phyloP scores from a whole-genome alignment of 306 rosid genomes.

The Astragalus membranaceus region DNA sequence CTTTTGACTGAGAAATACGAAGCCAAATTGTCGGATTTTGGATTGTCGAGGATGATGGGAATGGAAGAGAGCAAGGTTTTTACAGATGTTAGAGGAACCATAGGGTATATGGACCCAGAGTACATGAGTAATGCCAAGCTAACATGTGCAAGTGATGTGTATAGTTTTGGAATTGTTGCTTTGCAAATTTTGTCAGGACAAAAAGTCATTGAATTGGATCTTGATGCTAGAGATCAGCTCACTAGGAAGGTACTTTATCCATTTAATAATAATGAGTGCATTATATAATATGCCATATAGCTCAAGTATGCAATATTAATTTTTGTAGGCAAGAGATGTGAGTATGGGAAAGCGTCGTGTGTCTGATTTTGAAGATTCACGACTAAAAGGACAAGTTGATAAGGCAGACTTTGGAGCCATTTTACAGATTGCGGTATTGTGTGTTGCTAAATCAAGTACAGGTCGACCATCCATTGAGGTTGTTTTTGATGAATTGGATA shows the following conservation, averaged over 20 bases:
- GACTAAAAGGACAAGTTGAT: slow-evolving; percentile 50
- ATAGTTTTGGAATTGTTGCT: slow-evolving; percentile 77
- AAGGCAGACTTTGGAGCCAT: slow-evolving; percentile 53
- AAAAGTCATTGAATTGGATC: slow-evolving; percentile 71
- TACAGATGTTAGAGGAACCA: slow-evolving; percentile 83
- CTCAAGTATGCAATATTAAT: neutral
- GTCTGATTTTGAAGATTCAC: slow-evolving; percentile 67
- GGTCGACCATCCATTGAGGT: slow-evolving; percentile 67
- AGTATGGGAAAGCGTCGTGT: slow-evolving; percentile 52
- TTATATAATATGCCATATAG: neutral
- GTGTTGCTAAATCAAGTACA: slow-evolving; percentile 73
- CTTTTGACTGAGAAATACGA: slow-evolving; percentile 60
- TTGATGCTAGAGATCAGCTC: slow-evolving; percentile 79
- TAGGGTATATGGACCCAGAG: slow-evolving; percentile 96
- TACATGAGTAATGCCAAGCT: slow-evolving; percentile 86
- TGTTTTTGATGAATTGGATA: slow-evolving; percentile 58
- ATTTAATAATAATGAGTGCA: too few relatives aligned
- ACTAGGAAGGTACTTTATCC: slow-evolving; percentile 55
- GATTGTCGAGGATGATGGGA: slow-evolving; percentile 70
- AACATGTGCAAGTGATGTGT: slow-evolving; percentile 78
- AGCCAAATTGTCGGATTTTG: slow-evolving; percentile 84
- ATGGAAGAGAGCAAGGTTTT: slow-evolving; percentile 73
- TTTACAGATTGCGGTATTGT: slow-evolving; percentile 63
- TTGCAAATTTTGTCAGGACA: slow-evolving; percentile 83
- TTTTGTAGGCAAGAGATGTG: slow-evolving; percentile 71